Conservation (phyloP, 805 yeast genomes). For the Yarrowia bubula region DNA sequence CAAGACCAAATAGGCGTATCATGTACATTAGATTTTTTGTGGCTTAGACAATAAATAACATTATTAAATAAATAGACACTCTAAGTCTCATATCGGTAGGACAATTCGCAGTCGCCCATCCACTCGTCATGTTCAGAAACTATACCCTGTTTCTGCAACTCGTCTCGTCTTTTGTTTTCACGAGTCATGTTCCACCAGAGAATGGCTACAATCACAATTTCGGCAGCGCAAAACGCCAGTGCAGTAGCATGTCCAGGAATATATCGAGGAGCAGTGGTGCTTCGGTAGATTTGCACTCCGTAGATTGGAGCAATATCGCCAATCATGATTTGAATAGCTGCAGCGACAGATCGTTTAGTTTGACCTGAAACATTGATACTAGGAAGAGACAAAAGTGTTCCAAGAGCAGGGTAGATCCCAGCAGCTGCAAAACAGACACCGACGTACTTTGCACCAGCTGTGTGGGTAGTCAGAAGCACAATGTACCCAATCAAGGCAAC, state of each 20-base stretch:
- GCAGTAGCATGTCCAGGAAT: constrained; percentile 15
- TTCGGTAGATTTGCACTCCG: constrained; percentile 14
- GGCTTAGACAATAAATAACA: not conserved
- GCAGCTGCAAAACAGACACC: constrained; percentile 16
- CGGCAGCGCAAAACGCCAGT: not conserved
- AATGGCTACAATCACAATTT: not conserved
- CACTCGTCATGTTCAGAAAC: not conserved
- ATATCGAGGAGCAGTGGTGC: not conserved
- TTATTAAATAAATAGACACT: not conserved
- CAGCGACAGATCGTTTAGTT: constrained; percentile 7
- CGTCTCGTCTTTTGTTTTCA: not conserved
- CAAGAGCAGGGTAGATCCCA: constrained; percentile 13
- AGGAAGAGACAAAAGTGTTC: not conserved
- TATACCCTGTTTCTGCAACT: not conserved
- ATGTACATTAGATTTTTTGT: not conserved
- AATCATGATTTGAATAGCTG: constrained; percentile 15
- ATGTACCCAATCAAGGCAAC: constrained; percentile 41
- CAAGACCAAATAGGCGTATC: not conserved
- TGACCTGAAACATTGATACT: constrained; percentile 12
- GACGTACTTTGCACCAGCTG: constrained; percentile 1
- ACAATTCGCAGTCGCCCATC: not conserved
- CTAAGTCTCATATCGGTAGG: not conserved
- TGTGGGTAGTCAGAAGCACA: not conserved
- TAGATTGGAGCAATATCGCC: constrained; percentile 22
- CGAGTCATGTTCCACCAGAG: not conserved